These are phyloP conservation scores for Pichia pseudocactophila DNA, from an alignment of 805 yeast species.

Conservation along the genomic window DNA sequence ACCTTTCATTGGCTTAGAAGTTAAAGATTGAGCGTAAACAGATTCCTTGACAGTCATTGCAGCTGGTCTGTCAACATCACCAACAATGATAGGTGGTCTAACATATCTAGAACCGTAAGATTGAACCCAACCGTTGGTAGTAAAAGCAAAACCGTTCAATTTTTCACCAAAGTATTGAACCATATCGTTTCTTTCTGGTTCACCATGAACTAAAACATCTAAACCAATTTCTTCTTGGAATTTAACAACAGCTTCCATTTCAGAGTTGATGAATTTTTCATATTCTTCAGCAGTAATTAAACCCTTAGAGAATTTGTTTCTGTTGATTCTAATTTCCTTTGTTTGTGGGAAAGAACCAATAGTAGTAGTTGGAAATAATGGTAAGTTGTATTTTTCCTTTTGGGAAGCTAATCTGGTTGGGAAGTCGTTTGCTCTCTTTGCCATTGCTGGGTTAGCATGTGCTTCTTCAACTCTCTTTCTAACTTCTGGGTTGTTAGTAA, in stretches of 20 bases:
- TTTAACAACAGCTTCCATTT: slow-evolving; percentile 90
- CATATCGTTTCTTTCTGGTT: slow-evolving; percentile 99
- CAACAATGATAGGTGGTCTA: slow-evolving; percentile 98
- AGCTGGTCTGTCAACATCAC: slow-evolving; percentile 97
- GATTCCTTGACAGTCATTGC: slow-evolving; percentile 99
- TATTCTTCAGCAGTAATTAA: slow-evolving; percentile 90
- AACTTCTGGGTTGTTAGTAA: slow-evolving; percentile 89
- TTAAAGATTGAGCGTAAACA: slow-evolving; percentile 95
- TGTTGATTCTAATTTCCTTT: slow-evolving; percentile 95
- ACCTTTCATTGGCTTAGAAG: slow-evolving; percentile 97
- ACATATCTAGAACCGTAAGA: slow-evolving; percentile 99
- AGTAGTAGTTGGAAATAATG: slow-evolving; percentile 99
- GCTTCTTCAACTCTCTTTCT: slow-evolving; percentile 76
- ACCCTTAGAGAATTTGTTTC: slow-evolving; percentile 98
- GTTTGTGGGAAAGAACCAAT: slow-evolving; percentile 99
- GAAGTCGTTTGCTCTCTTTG: slow-evolving; percentile 83
- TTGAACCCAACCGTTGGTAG: slow-evolving; percentile 99
- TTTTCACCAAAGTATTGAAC: slow-evolving; percentile 99
- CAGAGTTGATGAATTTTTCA: slow-evolving; percentile 93
- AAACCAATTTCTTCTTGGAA: slow-evolving; percentile 99
- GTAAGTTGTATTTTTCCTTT: slow-evolving; percentile 81
- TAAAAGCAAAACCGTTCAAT: slow-evolving; percentile 96
- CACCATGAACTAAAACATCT: slow-evolving; percentile 99
- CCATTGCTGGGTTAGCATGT: slow-evolving; percentile 48
- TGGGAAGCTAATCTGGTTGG: slow-evolving; percentile 81